Base-by-base conservation (phyloP, 352 stramenopile species). In the Globisporangium splendens region DNA sequence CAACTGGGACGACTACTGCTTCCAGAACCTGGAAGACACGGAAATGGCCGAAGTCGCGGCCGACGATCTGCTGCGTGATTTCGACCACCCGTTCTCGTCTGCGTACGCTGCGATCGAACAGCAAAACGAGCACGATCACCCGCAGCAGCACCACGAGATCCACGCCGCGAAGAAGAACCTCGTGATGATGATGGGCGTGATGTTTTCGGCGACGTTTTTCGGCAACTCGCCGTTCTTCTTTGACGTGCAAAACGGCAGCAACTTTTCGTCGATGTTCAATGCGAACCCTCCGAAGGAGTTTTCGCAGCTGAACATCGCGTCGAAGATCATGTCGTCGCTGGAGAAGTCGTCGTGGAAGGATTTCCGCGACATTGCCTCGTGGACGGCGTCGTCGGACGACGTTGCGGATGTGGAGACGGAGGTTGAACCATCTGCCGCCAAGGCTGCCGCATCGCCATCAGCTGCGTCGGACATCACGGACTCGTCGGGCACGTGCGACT, bases 341-440 rank as follows among this genome's bases (percentile, higher is more conserved):
- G 86, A 95, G 62, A 91, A 92, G 62, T 89, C 86, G n/a, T 89
- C 86, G 59, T 95, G 86, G 86, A 83, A 91, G 61, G 80, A 93
- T 47, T 95, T 93, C 53, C 83, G 86, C 52, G 84, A 91, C 50
- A 73, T 93, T 24, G 83, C 79, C 24, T 85, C 79, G 54, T 93
- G 83, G 83, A 79, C 83, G 11, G 66, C 78, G 39, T 44, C 39
- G 12, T 44, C 39, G 39, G n/a, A 69, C 66, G 33, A 65, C 63
- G 68, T 65, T 7, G 66, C 63, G 1, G 73, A 62, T 0, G 70
- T 55, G 0, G 57, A 78, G 17, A 65, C 66, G 8, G 63, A 78
- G 49, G 68, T 51, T 41, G 55, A 53, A 42, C 48, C 66, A 48
- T 50, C 73, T 46, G 59, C 70, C 2, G 59, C 70, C 33, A 89